Conservation (phyloP, 768 basidiomycete genomes). For the Suillus brevipes region DNA sequence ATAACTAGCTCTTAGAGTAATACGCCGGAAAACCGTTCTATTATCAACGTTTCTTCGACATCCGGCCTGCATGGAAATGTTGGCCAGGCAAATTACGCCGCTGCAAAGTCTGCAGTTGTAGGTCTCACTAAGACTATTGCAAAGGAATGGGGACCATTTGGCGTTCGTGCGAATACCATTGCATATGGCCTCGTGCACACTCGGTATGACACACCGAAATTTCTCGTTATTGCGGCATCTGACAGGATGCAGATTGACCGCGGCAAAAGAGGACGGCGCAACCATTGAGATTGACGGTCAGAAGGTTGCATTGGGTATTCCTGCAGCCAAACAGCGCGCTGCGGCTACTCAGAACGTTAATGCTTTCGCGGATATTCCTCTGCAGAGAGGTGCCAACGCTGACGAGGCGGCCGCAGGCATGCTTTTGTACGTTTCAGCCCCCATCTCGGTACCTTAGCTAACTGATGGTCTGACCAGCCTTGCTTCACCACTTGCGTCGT, state of each 20-base stretch:
- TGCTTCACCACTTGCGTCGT: slow-evolving; percentile 75
- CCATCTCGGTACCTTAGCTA: background rate
- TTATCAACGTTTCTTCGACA: slow-evolving; percentile 81
- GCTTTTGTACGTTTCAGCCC: slow-evolving; percentile 61
- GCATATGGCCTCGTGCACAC: slow-evolving; percentile 81
- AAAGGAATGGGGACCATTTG: slow-evolving; percentile 85
- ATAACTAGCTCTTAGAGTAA: slow-evolving; percentile 40
- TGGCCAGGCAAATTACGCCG: slow-evolving; percentile 81
- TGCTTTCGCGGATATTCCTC: slow-evolving; percentile 54
- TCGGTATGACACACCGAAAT: slow-evolving; percentile 41
- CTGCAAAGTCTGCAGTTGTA: slow-evolving; percentile 75
- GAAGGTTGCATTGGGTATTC: slow-evolving; percentile 81
- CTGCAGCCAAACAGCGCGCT: slow-evolving; percentile 46
- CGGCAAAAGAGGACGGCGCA: slow-evolving; percentile 74
- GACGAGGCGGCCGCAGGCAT: slow-evolving; percentile 78
- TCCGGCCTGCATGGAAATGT: slow-evolving; percentile 87
- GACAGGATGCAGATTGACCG: slow-evolving; percentile 55
- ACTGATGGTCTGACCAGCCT: slow-evolving; percentile 45
- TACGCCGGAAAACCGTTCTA: slow-evolving; percentile 65
- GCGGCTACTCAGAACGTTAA: slow-evolving; percentile 38
- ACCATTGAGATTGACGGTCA: slow-evolving; percentile 80
- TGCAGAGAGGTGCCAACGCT: slow-evolving; percentile 62
- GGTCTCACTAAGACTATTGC: slow-evolving; percentile 85
- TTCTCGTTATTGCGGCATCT: background rate
- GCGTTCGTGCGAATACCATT: slow-evolving; percentile 79